These are phyloP conservation scores for Globisporangium solare DNA, from an alignment of 352 stramenopile genomes.

Conservation along the genomic window DNA sequence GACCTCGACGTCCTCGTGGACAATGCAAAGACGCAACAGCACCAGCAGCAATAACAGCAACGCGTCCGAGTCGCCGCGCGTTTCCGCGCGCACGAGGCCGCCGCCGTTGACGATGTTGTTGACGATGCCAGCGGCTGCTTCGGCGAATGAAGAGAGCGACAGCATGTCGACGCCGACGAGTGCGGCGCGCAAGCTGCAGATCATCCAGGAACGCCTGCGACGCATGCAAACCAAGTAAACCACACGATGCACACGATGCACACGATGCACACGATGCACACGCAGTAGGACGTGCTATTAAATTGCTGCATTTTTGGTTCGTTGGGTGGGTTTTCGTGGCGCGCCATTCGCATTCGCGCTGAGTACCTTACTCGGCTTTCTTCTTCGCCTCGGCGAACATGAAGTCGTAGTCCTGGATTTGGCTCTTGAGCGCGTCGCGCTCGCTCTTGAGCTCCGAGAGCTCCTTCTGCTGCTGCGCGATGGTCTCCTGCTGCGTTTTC, in stretches of 20 bases:
- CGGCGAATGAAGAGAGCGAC: conserved; percentile 12
- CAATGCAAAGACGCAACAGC: conserved; percentile 1
- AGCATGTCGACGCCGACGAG: conserved; percentile 24
- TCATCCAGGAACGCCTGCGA: conserved; percentile 59
- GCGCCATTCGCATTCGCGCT: neutral
- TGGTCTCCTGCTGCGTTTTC: conserved; percentile 39
- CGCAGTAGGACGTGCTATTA: no score
- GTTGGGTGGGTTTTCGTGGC: neutral
- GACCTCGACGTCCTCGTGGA: neutral
- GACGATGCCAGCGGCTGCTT: neutral
- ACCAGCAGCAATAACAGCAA: conserved; percentile 1
- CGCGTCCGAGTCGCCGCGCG: conserved; percentile 5
- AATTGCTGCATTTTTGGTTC: neutral
- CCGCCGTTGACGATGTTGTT: conserved; percentile 9
- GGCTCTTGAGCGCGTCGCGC: conserved; percentile 63
- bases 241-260: no score
- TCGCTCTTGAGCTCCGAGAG: conserved; percentile 52
- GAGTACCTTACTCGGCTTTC: conserved; percentile 76
- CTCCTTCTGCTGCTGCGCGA: conserved; percentile 38
- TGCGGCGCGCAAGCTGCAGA: conserved; percentile 31
- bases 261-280: no score
- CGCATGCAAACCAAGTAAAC: conserved; percentile 26
- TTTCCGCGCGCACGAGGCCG: conserved; percentile 7
- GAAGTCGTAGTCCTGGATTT: conserved; percentile 88
- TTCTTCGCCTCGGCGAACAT: conserved; percentile 88